Percentiles rank a stretch among this genome's conserved stretches.
Evolutionary conservation across 2,329 filamentous ascomycete genomes (phyloP).

Genomic region (Phyllosticta citribraziliensis): DNA sequence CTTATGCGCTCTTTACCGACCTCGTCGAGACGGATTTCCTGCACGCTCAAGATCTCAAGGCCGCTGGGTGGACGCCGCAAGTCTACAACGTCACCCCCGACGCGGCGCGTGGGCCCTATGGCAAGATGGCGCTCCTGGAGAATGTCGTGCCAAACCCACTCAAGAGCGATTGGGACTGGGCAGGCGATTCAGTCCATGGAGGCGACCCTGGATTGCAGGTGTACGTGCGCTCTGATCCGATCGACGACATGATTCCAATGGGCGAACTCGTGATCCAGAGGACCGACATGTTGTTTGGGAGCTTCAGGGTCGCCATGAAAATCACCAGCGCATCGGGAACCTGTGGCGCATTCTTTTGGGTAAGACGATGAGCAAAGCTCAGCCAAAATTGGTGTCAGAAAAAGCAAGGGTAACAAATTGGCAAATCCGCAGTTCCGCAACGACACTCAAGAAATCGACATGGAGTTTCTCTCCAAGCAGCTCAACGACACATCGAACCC

Average conservation of each 20-base stretch:
- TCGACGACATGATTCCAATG: conserved; percentile 45
- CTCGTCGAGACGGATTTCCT: conserved; percentile 64
- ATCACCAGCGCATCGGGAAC: conserved; percentile 53
- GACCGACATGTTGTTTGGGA: conserved; percentile 58
- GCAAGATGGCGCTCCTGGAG: conserved; percentile 49
- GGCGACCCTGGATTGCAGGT: conserved; percentile 30
- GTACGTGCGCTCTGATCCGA: conserved; percentile 26
- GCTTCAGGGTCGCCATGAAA: conserved; percentile 59
- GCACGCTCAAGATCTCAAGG: conserved; percentile 34
- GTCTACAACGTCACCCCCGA: conserved; percentile 54
- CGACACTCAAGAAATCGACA: conserved; percentile 70
- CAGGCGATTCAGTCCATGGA: conserved; percentile 35
- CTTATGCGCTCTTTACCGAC: conserved; percentile 53
- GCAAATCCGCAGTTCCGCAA: conserved; percentile 53
- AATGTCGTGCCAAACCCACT: conserved; percentile 51
- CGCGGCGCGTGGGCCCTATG: conserved; percentile 53
- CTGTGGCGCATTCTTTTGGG: conserved; percentile 73
- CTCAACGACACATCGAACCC: conserved; percentile 50
- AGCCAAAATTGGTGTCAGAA: neutral
- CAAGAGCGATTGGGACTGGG: conserved; percentile 32
- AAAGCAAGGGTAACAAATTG: conserved; percentile 11
- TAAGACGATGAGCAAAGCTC: conserved; percentile 24
- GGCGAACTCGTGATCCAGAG: conserved; percentile 56
- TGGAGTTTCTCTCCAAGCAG: conserved; percentile 65
- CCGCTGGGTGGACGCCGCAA: conserved; percentile 57